Percentiles rank a stretch among this genome's conserved stretches.
Evolutionary conservation across 345 rosid genomes (phyloP).

Genomic region (Citrus sp.): DNA sequence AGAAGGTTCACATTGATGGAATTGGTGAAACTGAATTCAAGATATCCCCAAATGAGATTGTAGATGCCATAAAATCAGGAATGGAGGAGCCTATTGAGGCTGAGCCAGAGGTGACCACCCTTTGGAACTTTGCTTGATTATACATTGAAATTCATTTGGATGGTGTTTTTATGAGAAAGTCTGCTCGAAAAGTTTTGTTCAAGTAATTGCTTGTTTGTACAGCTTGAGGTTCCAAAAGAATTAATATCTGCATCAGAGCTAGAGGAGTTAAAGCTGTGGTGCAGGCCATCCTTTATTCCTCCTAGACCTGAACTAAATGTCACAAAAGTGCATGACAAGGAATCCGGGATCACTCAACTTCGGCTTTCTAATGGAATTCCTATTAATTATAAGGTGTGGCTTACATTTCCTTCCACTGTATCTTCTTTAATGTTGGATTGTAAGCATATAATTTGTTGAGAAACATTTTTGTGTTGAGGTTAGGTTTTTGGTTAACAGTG

Average conservation of each 20-base stretch:
- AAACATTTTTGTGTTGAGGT: not conserved
- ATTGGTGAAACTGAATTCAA: constrained; percentile 83
- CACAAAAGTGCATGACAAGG: constrained; percentile 68
- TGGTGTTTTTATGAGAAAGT: constrained; percentile 11
- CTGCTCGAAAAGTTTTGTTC: constrained; percentile 8
- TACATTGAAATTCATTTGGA: constrained; percentile 1
- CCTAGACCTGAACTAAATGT: constrained; percentile 42
- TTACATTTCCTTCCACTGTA: constrained; percentile 1
- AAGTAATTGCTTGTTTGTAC: constrained; percentile 28
- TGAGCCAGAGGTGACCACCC: constrained; percentile 82
- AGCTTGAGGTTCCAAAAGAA: constrained; percentile 99
- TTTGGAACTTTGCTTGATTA: constrained; percentile 17
- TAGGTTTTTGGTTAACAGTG: not conserved
- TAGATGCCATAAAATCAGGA: constrained; percentile 72
- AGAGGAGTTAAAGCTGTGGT: constrained; percentile 61
- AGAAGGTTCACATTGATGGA: constrained; percentile 76
- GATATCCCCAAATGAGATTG: constrained; percentile 67
- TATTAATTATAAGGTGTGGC: constrained; percentile 74
- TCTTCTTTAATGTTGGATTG: constrained; percentile 1
- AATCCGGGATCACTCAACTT: constrained; percentile 82
- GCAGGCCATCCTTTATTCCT: constrained; percentile 62
- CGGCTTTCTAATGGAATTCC: constrained; percentile 94
- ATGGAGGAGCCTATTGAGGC: constrained; percentile 84
- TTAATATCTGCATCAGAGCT: constrained; percentile 64
- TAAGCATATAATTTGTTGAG: not conserved